Percentiles rank a stretch among this genome's conserved stretches.
Evolutionary conservation across 73 alveolate species (phyloP).

Genomic region (Blepharisma japonicum): DNA sequence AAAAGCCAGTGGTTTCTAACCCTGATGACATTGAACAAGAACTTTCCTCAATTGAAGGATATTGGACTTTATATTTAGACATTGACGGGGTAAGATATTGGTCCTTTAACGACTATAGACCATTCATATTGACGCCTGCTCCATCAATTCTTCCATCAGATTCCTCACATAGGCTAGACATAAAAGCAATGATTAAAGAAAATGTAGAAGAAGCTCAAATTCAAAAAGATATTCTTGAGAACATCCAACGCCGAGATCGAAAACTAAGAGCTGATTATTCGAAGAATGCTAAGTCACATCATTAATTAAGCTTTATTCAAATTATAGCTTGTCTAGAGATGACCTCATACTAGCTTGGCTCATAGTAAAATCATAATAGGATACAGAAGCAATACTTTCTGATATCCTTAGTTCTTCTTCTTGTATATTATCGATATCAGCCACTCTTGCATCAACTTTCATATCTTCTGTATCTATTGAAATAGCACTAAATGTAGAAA

Average conservation of each 20-base stretch:
- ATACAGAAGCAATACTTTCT: too few species aligned
- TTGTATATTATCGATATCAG: too few species aligned
- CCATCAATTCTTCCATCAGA: constrained; percentile 53
- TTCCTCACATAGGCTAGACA: constrained; percentile 41
- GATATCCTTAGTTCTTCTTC: too few species aligned
- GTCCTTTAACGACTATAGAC: constrained; percentile 24
- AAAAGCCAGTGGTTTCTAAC: background rate
- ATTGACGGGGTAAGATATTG: background rate
- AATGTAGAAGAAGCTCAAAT: constrained; percentile 23
- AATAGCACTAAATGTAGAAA: too few species aligned
- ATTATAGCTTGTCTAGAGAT: too few species aligned
- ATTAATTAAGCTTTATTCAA: too few species aligned
- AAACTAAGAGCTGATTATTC: background rate
- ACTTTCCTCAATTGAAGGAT: constrained; percentile 10
- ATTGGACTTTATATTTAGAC: constrained; percentile 13
- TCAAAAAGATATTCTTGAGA: constrained; percentile 18
- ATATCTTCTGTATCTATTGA: too few species aligned
- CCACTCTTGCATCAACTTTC: too few species aligned
- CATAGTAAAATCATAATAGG: too few species aligned
- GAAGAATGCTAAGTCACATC: too few species aligned
- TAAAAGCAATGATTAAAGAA: constrained; percentile 15
- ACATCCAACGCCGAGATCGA: constrained; percentile 2
- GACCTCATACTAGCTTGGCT: too few species aligned
- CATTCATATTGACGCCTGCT: constrained; percentile 40
- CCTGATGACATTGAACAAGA: constrained; percentile 9